phyloP scores from a whole-genome alignment of 2,329 filamentous ascomycete species.

The Fusarium decemcellulare region DNA sequence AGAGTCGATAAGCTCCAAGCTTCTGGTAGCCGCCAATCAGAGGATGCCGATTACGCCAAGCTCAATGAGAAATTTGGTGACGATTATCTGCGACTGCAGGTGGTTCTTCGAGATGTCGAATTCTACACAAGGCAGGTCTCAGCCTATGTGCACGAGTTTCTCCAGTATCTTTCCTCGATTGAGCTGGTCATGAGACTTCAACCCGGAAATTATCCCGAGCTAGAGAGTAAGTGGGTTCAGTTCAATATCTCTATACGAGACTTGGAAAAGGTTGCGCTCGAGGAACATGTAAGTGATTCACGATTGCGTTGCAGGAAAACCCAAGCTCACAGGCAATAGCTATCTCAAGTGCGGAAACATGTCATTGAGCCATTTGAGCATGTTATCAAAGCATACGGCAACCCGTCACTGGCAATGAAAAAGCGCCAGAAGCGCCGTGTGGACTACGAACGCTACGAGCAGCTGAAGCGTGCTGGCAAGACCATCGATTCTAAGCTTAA shows the following conservation, averaged over 20 bases:
- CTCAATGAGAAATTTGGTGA: conserved; percentile 90
- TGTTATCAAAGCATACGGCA: conserved; percentile 84
- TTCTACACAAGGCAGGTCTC: conserved; percentile 88
- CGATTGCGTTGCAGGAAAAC: neutral
- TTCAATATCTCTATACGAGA: conserved; percentile 92
- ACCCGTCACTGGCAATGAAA: conserved; percentile 90
- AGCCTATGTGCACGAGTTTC: conserved; percentile 84
- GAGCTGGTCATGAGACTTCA: conserved; percentile 83
- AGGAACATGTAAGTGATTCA: conserved; percentile 79
- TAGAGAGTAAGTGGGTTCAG: conserved; percentile 94
- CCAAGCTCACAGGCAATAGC: conserved; percentile 52
- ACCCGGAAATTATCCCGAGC: conserved; percentile 82
- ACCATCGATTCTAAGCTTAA: conserved; percentile 88
- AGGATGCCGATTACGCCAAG: conserved; percentile 86
- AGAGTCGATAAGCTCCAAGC: conserved; percentile 87
- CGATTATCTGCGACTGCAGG: conserved; percentile 91
- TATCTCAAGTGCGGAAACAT: conserved; percentile 79
- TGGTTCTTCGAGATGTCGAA: conserved; percentile 94
- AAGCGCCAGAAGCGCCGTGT: conserved; percentile 94
- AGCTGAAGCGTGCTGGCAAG: conserved; percentile 84
- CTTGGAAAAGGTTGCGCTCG: conserved; percentile 84
- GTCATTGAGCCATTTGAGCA: conserved; percentile 89
- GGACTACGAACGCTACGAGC: conserved; percentile 87
- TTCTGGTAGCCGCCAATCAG: conserved; percentile 71
- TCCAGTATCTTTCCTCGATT: conserved; percentile 85